phyloP scores from a whole-genome alignment of 176 grass and related monocot genomes.

The Avena sativa region DNA sequence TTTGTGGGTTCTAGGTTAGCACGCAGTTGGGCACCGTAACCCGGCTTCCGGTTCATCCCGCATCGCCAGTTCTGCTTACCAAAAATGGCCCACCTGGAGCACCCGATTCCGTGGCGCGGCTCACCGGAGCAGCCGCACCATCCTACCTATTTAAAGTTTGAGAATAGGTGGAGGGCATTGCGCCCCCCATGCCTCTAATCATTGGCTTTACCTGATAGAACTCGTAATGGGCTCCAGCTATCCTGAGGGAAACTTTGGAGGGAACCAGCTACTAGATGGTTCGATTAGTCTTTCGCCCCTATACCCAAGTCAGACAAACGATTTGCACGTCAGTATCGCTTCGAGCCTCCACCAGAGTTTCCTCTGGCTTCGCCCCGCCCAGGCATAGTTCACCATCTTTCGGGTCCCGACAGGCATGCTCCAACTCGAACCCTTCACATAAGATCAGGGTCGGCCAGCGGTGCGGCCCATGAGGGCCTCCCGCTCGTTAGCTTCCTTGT shows the following conservation, averaged over 20 bases:
- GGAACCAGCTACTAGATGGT: slow-evolving; percentile 92
- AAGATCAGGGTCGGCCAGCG: slow-evolving; percentile 63
- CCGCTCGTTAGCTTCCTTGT: slow-evolving; percentile 40
- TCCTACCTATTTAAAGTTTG: too few relatives aligned
- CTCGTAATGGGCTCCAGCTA: slow-evolving; percentile 63
- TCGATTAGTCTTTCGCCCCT: slow-evolving; percentile 95
- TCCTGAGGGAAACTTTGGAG: slow-evolving; percentile 70
- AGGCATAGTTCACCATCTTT: slow-evolving; percentile 77
- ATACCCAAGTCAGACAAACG: slow-evolving; percentile 91
- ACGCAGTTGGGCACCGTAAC: too few relatives aligned
- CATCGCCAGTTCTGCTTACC: too few relatives aligned
- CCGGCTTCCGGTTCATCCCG: too few relatives aligned
- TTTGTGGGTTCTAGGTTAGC: too few relatives aligned
- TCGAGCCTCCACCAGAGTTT: slow-evolving; percentile 90
- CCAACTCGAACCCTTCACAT: slow-evolving; percentile 74
- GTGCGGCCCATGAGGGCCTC: slow-evolving; percentile 24
- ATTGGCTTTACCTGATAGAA: slow-evolving; percentile 44
- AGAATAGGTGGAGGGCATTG: too few relatives aligned
- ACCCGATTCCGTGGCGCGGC: too few relatives aligned
- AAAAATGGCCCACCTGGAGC: too few relatives aligned
- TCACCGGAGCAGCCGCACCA: too few relatives aligned
- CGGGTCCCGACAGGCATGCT: slow-evolving; percentile 56
- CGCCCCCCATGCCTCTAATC: too few relatives aligned
- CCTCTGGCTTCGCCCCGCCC: slow-evolving; percentile 48
- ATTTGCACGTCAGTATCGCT: slow-evolving; percentile 88